These are phyloP conservation scores for Cryphonectria parasitica DNA, from an alignment of 2,329 filamentous ascomycete genomes.

Conservation along the genomic window DNA sequence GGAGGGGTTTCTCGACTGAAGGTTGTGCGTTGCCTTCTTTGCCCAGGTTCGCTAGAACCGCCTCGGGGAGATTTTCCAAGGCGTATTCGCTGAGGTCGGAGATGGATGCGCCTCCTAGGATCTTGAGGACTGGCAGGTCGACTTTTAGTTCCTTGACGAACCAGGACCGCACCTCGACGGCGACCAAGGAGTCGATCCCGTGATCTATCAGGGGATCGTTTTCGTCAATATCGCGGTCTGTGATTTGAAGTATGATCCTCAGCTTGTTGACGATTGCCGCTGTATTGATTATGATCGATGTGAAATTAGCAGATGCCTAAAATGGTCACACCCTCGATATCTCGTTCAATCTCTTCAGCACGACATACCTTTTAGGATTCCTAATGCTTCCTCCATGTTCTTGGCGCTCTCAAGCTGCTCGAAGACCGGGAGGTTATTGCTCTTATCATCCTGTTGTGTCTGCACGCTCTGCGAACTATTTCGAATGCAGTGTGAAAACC, in stretches of 20 bases:
- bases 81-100: not conserved
- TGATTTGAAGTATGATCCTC: not conserved
- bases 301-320: not conserved
- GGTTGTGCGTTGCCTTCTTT: not conserved
- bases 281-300: not conserved
- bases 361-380: not conserved
- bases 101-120: slow-evolving; percentile 36
- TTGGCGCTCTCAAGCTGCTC: not conserved
- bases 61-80: not conserved
- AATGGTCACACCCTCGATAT: no score
- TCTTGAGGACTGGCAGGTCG: slow-evolving; percentile 48
- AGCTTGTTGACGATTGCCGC: not conserved
- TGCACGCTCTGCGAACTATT: not conserved
- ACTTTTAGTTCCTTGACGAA: slow-evolving; percentile 46
- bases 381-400: not conserved
- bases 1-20: not conserved
- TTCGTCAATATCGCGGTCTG: not conserved
- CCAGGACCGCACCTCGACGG: slow-evolving; percentile 47
- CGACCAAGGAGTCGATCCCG: slow-evolving; percentile 34
- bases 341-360: not conserved
- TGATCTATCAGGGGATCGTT: slow-evolving; percentile 25
- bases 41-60: not conserved
- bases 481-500: not conserved
- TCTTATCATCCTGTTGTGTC: not conserved
- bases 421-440: not conserved